These are phyloP conservation scores for Scleroderma bovista DNA, from an alignment of 768 basidiomycete species.

Conservation along the genomic window DNA sequence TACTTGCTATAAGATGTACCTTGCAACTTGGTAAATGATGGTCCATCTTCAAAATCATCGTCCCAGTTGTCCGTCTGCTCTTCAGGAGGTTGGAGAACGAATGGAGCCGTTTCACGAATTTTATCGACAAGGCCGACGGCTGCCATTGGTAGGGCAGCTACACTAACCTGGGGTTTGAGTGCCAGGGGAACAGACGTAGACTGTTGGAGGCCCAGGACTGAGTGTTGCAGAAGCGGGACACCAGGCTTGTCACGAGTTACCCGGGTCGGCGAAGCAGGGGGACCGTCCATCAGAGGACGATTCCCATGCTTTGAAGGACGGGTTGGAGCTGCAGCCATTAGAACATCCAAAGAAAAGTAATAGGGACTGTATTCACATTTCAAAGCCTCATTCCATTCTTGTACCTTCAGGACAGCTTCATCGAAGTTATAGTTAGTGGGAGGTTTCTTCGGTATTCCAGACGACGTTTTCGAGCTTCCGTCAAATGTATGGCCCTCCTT, in stretches of 20 bases:
- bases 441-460: constrained; percentile 38
- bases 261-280: constrained; percentile 41
- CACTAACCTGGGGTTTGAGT: constrained; percentile 15
- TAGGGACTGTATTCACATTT: constrained; percentile 55
- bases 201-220: constrained; percentile 31
- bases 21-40: constrained; percentile 81
- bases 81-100: constrained; percentile 67
- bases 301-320: constrained; percentile 64
- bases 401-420: constrained; percentile 90
- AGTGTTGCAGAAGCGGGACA: constrained; percentile 24
- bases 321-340: constrained; percentile 51
- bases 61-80: constrained; percentile 97
- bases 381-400: constrained; percentile 98
- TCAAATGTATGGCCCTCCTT: constrained; percentile 27
- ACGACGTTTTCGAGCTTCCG: constrained; percentile 33
- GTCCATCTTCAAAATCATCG: constrained; percentile 94
- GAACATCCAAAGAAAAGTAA: constrained; percentile 3
- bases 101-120: constrained; percentile 51
- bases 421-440: constrained; percentile 84
- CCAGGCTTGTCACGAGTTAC: constrained; percentile 23
- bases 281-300: constrained; percentile 34
- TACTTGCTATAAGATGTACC: constrained; percentile 24
- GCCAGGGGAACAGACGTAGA: constrained; percentile 28
- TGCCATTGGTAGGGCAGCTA: constrained; percentile 14
- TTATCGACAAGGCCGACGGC: constrained; percentile 33